Evolutionary conservation across 83 land plant species (phyloP).

Genomic region (Diphasiastrum complanatum): DNA sequence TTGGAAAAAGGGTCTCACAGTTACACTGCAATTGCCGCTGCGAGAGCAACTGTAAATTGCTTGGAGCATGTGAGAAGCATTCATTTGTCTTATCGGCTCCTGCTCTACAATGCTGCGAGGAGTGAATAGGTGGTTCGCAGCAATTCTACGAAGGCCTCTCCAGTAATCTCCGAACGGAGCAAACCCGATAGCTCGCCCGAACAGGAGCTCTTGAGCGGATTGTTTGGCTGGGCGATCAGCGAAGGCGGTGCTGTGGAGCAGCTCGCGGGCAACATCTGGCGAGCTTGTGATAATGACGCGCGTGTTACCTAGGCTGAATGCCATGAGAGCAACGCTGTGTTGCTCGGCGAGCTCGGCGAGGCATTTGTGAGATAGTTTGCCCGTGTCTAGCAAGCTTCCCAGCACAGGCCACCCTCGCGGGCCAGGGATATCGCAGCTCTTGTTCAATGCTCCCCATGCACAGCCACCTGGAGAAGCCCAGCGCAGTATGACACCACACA

Average conservation of each 20-base stretch:
- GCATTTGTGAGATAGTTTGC: neutral
- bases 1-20: too few relatives aligned
- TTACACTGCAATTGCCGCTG: neutral
- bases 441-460: neutral
- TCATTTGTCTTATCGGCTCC: neutral
- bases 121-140: constrained; percentile 2
- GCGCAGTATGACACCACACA: neutral
- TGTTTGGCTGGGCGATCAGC: constrained; percentile 8
- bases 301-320: neutral
- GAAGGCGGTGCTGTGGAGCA: neutral
- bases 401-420: constrained; percentile 2
- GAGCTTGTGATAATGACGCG: too few relatives aligned
- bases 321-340: neutral
- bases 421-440: neutral
- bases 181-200: constrained; percentile 13
- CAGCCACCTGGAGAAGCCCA: neutral
- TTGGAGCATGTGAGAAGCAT: neutral
- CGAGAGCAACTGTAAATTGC: neutral
- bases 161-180: constrained; percentile 10
- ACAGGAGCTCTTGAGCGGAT: constrained; percentile 13
- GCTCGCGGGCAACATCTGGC: constrained; percentile 4
- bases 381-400: neutral
- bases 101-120: constrained; percentile 1
- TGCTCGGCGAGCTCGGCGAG: constrained; percentile 6
- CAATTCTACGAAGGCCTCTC: constrained; percentile 10